phyloP scores from a whole-genome alignment of 1,284 basidiomycete species.

The Cryptococcus wingfieldii region DNA sequence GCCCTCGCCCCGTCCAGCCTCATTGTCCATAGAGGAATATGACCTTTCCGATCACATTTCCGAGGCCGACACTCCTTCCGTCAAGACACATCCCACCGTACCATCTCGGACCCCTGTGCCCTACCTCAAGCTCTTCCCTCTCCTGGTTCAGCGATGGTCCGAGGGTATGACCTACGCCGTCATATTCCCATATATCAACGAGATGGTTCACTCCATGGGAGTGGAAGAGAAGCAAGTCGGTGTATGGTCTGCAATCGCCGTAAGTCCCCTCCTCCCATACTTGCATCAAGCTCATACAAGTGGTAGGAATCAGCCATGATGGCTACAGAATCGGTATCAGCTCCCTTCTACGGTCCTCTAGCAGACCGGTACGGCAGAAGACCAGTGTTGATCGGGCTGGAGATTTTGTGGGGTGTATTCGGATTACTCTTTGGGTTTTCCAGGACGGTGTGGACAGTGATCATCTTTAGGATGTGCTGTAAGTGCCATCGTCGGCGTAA shows the following conservation, averaged over 20 bases:
- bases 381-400: slow-evolving; percentile 28
- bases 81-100: not conserved
- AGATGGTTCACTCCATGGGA: slow-evolving; percentile 38
- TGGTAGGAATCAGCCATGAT: slow-evolving; percentile 35
- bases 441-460: slow-evolving; percentile 17
- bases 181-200: slow-evolving; percentile 43
- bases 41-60: not conserved
- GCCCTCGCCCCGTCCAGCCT: slow-evolving; percentile 4
- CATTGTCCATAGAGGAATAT: not conserved
- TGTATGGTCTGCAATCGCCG: slow-evolving; percentile 35
- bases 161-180: slow-evolving; percentile 38
- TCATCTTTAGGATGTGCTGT: slow-evolving; percentile 26
- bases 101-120: slow-evolving; percentile 25
- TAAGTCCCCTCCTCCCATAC: slow-evolving; percentile 11
- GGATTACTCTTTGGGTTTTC: slow-evolving; percentile 23
- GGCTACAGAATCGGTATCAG: slow-evolving; percentile 35
- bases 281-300: not conserved
- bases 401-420: slow-evolving; percentile 19
- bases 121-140: slow-evolving; percentile 26
- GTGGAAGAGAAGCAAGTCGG: slow-evolving; percentile 36
- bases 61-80: not conserved
- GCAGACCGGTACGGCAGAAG: slow-evolving; percentile 32
- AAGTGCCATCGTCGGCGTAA: slow-evolving; percentile 11
- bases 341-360: slow-evolving; percentile 35
- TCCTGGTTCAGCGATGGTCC: slow-evolving; percentile 26